These are phyloP conservation scores for Populus pruinosa DNA, from an alignment of 345 rosid species.

Conservation along the genomic window DNA sequence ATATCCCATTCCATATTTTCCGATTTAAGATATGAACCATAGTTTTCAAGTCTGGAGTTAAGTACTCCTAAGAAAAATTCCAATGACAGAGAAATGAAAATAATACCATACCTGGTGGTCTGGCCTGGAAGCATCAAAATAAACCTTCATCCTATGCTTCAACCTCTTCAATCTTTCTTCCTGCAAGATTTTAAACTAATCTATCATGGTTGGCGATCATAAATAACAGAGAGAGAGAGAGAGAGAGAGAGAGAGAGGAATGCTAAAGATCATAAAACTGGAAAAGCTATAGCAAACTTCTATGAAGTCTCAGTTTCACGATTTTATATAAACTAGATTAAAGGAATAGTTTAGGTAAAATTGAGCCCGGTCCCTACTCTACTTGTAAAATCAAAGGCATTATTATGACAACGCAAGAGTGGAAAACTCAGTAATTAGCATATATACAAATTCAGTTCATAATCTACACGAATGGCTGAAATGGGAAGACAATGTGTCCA, in stretches of 20 bases:
- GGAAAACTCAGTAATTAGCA: not conserved
- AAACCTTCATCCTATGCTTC: slow-evolving; percentile 67
- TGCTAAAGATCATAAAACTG: not conserved
- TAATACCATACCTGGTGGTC: slow-evolving; percentile 73
- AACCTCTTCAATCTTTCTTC: slow-evolving; percentile 72
- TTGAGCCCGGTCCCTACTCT: not conserved
- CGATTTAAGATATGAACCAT: not conserved
- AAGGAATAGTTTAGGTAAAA: not conserved
- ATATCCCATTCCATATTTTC: not conserved
- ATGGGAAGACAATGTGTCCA: not conserved
- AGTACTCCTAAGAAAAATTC: not conserved
- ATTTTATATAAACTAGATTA: not conserved
- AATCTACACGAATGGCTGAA: not conserved
- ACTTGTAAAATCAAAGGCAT: not conserved
- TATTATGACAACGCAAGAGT: not conserved
- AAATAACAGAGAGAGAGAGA: not conserved
- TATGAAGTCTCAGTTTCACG: not conserved
- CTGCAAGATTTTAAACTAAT: slow-evolving; percentile 31
- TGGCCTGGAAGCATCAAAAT: slow-evolving; percentile 62
- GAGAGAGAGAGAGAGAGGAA: not conserved
- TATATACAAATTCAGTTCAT: no score
- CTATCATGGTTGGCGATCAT: not conserved
- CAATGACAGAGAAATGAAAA: not conserved
- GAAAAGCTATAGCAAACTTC: not conserved
- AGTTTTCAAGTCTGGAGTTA: not conserved